phyloP scores from a whole-genome alignment of 1,284 basidiomycete species.

The Tilletia horrida region DNA sequence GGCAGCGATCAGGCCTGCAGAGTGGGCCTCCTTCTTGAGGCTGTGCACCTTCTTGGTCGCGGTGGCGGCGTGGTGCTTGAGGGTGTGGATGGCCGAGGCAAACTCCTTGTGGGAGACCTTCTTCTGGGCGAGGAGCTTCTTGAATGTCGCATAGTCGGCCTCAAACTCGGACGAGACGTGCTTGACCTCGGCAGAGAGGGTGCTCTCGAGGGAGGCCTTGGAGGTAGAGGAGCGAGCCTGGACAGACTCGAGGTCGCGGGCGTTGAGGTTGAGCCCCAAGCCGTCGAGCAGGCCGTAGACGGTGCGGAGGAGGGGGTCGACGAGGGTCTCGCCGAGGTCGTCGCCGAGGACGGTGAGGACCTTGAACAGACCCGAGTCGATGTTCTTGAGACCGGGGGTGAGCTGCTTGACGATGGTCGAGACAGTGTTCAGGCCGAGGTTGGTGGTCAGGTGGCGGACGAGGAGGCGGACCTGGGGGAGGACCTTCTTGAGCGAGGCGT shows the following conservation, averaged over 20 bases:
- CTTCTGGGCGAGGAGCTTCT: neutral
- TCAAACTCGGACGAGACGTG: neutral
- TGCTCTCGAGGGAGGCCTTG: neutral
- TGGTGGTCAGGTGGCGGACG: neutral
- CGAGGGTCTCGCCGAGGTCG: neutral
- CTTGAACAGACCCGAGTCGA: neutral
- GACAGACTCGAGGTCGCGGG: conserved; percentile 2
- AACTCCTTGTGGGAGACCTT: conserved; percentile 5
- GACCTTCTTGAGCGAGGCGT: neutral
- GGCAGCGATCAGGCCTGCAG: neutral
- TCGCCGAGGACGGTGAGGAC: neutral
- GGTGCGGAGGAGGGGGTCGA: conserved; percentile 11
- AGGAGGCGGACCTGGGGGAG: neutral
- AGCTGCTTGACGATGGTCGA: neutral
- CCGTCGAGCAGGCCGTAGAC: conserved; percentile 11
- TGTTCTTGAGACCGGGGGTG: neutral
- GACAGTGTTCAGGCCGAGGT: conserved; percentile 11
- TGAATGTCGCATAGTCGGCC: neutral
- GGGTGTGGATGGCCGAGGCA: neutral
- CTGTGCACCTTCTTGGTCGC: neutral
- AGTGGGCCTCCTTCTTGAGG: neutral
- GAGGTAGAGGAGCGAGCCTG: no score
- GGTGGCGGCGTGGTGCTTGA: neutral
- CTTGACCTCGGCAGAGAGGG: neutral
- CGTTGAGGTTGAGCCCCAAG: neutral